A percentile compares a stretch with the other conserved stretches of the same genome.
Conservation (phyloP, 164 flowering plant species). For the Liriodendron chinense region DNA sequence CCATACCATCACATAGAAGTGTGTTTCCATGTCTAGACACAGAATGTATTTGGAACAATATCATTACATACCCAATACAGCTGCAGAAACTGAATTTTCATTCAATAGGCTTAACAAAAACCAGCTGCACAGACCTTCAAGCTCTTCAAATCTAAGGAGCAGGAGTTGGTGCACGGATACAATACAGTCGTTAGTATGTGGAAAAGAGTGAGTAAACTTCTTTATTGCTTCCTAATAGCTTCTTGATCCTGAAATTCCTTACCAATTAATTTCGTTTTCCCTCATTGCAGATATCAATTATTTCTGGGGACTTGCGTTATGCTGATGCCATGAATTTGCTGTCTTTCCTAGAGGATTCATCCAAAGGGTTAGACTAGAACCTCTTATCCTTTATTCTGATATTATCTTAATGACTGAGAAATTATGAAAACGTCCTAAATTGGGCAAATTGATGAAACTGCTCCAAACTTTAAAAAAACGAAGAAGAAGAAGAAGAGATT, state of each 20-base stretch:
- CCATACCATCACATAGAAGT: not conserved
- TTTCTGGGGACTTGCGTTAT: conserved; percentile 81
- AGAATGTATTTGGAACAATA: not conserved
- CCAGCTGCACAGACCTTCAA: conserved; percentile 78
- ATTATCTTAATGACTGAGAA: not conserved
- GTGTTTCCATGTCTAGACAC: not conserved
- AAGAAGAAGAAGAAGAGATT: too few relatives aligned
- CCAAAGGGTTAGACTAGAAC: conserved; percentile 58
- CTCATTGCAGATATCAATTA: conserved; percentile 64
- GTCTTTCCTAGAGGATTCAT: conserved; percentile 65
- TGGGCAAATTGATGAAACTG: not conserved
- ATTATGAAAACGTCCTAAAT: not conserved
- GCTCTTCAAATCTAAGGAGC: conserved; percentile 68
- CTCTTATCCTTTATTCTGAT: not conserved
- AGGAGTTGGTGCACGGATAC: conserved; percentile 71
- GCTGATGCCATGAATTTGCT: conserved; percentile 73
- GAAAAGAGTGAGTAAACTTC: conserved; percentile 78
- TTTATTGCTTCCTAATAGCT: not conserved
- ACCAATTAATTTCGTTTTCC: conserved; percentile 4
- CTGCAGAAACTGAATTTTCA: not conserved
- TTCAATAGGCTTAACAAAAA: conserved; percentile 37
- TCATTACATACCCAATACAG: not conserved
- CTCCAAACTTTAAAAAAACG: not conserved
- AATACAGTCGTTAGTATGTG: conserved; percentile 82
- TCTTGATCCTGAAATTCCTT: not conserved